Percentiles rank a stretch among this genome's conserved stretches.
These are phyloP conservation scores for Boeremia lycopersici DNA, from an alignment of 2,329 filamentous ascomycete genomes.

Conservation along the genomic window DNA sequence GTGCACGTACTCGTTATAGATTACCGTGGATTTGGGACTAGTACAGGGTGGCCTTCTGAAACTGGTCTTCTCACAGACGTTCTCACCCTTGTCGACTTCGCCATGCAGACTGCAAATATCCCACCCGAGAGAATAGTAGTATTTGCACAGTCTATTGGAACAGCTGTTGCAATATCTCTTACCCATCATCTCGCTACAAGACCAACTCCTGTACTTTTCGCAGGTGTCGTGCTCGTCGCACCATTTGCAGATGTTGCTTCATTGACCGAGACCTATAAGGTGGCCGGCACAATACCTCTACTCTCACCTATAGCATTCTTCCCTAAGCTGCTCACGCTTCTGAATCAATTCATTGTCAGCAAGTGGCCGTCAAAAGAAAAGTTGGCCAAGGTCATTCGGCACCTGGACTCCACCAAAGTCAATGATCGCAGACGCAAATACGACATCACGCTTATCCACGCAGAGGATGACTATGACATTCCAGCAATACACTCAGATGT, in stretches of 20 bases:
- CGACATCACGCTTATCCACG: conserved; percentile 57
- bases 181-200: conserved; percentile 52
- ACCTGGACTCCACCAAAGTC: conserved; percentile 31
- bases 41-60: conserved; percentile 62
- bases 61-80: conserved; percentile 61
- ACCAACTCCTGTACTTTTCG: conserved; percentile 55
- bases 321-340: conserved; percentile 48
- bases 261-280: conserved; percentile 62
- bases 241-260: conserved; percentile 62
- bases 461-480: conserved; percentile 60
- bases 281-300: conserved; percentile 62
- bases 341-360: conserved; percentile 56
- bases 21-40: conserved; percentile 66
- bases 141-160: conserved; percentile 65
- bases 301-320: conserved; percentile 59
- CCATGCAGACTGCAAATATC: conserved; percentile 58
- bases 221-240: conserved; percentile 62
- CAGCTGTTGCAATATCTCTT: conserved; percentile 57
- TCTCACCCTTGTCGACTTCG: conserved; percentile 60
- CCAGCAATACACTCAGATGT: conserved; percentile 57
- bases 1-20: conserved; percentile 66
- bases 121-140: conserved; percentile 62
- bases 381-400: conserved; percentile 53
- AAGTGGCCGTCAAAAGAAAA: conserved; percentile 60
- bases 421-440: conserved; percentile 48